Percentiles rank a stretch among this genome's conserved stretches.
These are phyloP conservation scores for Paecilomyces sp. DNA, from an alignment of 2,329 filamentous ascomycete species.

Conservation along the genomic window DNA sequence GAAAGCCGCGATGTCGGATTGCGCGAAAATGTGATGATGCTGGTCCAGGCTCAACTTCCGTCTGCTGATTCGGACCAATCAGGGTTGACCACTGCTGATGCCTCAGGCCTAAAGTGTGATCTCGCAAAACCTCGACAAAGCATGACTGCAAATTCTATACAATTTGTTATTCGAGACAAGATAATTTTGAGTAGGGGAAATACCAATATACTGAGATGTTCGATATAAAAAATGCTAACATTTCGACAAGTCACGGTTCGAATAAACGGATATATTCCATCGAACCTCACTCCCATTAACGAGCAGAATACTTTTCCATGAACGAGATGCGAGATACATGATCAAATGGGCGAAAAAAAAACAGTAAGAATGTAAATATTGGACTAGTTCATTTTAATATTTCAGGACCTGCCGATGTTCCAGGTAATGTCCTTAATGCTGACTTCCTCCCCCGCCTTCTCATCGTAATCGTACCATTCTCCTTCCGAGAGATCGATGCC, in stretches of 20 bases:
- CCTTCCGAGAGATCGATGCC: constrained; percentile 77
- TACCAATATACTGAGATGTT: background rate
- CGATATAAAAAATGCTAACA: background rate
- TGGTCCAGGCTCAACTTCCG: constrained; percentile 4
- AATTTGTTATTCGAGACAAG: background rate
- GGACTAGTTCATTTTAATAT: background rate
- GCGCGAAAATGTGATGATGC: constrained; percentile 30
- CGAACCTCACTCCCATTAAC: background rate
- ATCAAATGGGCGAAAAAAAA: background rate
- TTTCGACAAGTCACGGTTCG: background rate
- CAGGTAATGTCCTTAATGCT: constrained; percentile 85
- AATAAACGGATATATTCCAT: background rate
- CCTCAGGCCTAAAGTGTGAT: constrained; percentile 9
- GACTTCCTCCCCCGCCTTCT: constrained; percentile 86
- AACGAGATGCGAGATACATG: background rate
- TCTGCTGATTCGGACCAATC: constrained; percentile 16
- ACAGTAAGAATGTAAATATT: background rate
- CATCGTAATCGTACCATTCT: constrained; percentile 98
- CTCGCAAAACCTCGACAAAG: background rate
- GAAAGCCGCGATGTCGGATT: constrained; percentile 9
- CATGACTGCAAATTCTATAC: background rate
- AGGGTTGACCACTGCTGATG: constrained; percentile 13
- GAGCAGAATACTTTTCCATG: background rate
- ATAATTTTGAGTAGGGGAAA: background rate
- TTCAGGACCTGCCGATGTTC: constrained; percentile 67